Conservation (phyloP, 23 red algal species). For the Gracilariopsis chorda region DNA sequence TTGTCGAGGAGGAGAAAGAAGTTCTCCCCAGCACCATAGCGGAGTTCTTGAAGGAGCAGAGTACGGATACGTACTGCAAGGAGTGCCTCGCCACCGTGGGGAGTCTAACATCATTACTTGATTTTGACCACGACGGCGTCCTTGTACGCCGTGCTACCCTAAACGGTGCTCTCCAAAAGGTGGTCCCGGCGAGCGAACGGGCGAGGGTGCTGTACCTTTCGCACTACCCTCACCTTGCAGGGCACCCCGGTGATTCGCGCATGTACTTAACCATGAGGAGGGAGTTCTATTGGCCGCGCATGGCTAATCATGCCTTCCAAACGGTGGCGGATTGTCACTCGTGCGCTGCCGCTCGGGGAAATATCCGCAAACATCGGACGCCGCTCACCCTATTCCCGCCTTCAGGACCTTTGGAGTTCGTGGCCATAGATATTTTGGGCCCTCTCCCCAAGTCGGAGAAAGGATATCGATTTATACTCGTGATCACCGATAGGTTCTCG, state of each 20-base stretch:
- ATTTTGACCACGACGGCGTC: not conserved
- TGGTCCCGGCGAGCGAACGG: not conserved
- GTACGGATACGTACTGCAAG: not conserved
- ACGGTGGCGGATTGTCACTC: not conserved
- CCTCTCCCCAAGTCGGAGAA: not conserved
- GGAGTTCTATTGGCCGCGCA: constrained; percentile 29
- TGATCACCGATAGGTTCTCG: constrained; percentile 43
- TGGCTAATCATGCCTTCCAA: constrained; percentile 14
- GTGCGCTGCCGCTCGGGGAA: not conserved
- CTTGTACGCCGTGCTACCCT: not conserved
- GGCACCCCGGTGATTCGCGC: not conserved
- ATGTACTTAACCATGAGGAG: constrained; percentile 8
- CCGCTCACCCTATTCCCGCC: constrained; percentile 23
- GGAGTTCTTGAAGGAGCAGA: not conserved
- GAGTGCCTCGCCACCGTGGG: not conserved
- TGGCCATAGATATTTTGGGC: constrained; percentile 21
- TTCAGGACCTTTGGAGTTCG: not conserved
- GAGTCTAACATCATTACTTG: not conserved
- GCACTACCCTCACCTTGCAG: not conserved
- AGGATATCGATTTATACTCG: constrained; percentile 19
- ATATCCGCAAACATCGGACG: not conserved
- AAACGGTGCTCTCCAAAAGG: constrained; percentile 23
- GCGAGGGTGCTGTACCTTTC: not conserved
- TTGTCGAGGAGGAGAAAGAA: not conserved
- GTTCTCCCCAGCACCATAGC: not conserved